phyloP scores from a whole-genome alignment of 345 rosid species.

The Garcia nutans region DNA sequence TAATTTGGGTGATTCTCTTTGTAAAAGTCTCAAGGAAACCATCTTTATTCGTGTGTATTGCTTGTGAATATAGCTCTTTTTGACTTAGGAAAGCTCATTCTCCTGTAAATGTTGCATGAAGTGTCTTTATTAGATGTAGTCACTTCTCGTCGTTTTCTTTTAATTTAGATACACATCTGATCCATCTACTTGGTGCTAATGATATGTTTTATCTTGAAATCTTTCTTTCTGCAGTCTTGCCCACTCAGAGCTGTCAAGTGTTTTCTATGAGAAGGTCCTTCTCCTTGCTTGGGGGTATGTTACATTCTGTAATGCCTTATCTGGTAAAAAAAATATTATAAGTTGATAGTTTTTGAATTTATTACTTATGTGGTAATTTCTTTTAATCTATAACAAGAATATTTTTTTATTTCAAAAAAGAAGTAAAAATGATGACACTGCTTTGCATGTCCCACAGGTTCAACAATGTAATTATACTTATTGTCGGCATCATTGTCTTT shows the following conservation, averaged over 20 bases:
- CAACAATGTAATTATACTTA: constrained; percentile 68
- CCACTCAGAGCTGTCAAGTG: constrained; percentile 88
- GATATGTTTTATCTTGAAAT: not conserved
- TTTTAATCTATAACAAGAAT: not conserved
- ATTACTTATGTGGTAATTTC: not conserved
- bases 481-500: constrained; percentile 68
- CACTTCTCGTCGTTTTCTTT: not conserved
- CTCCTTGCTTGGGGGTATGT: constrained; percentile 86
- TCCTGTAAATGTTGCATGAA: not conserved
- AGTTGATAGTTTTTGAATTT: not conserved
- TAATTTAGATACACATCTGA: not conserved
- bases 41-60: not conserved
- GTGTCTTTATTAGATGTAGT: constrained; percentile 4
- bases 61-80: not conserved
- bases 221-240: constrained; percentile 65
- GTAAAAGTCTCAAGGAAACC: not conserved
- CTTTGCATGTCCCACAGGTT: constrained; percentile 39
- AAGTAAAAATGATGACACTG: not conserved
- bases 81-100: not conserved
- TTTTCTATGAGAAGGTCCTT: constrained; percentile 96
- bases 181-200: constrained; percentile 8
- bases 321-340: not conserved
- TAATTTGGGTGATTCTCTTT: not conserved
- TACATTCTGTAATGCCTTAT: not conserved
- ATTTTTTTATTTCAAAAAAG: no score